Conservation (phyloP, 768 basidiomycete genomes). For the Mycena galopus region DNA sequence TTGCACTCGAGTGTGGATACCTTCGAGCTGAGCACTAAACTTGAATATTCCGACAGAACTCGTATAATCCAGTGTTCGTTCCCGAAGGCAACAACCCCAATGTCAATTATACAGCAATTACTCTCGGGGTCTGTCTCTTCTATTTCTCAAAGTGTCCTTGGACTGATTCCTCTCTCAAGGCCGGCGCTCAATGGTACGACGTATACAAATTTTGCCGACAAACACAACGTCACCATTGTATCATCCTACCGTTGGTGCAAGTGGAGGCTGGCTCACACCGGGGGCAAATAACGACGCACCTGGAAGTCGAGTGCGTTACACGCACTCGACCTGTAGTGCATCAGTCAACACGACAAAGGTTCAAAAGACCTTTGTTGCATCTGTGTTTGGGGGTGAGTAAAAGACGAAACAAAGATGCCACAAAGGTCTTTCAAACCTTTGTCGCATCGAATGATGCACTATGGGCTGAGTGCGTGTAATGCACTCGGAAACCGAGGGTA, state of each 20-base stretch:
- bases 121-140: slow-evolving; percentile 18
- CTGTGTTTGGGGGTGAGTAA: no score
- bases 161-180: slow-evolving; percentile 9
- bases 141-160: slow-evolving; percentile 4
- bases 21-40: slow-evolving; percentile 10
- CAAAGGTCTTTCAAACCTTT: no score
- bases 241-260: slow-evolving; percentile 13
- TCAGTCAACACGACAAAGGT: no score
- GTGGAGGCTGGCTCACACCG: slow-evolving; percentile 24
- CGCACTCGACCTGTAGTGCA: no score
- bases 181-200: slow-evolving; percentile 12
- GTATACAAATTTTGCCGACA: slow-evolving; percentile 27
- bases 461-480: no score
- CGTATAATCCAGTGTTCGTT: slow-evolving; percentile 17
- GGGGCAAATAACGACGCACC: no score
- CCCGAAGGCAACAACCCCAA: slow-evolving; percentile 20
- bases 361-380: no score
- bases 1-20: not conserved
- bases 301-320: no score
- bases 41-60: slow-evolving; percentile 15
- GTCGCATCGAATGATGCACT: no score
- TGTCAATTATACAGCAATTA: slow-evolving; percentile 17
- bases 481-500: no score
- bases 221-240: slow-evolving; percentile 14
- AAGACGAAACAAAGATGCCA: no score